phyloP scores from a whole-genome alignment of 208 protist genomes.

The Trypanosoma melophagium region DNA sequence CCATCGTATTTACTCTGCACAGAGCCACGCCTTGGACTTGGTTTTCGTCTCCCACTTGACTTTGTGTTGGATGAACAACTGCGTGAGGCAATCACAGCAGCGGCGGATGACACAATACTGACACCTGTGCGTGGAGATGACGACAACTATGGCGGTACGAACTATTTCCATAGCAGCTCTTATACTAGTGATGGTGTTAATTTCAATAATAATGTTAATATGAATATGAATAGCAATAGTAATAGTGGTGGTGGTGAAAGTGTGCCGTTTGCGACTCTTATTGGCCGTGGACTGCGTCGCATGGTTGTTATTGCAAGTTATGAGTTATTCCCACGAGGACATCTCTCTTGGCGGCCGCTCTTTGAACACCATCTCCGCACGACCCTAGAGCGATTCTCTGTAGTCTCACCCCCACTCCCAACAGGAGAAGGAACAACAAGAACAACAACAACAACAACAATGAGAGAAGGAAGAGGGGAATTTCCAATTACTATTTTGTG shows the following conservation, averaged over 20 bases:
- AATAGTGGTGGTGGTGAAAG: constrained; percentile 1
- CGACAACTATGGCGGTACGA: constrained; percentile 2
- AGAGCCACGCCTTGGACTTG: constrained; percentile 79
- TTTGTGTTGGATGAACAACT: constrained; percentile 56
- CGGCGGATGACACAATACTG: constrained; percentile 25
- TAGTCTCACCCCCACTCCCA: background rate
- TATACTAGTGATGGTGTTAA: constrained; percentile 8
- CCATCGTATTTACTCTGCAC: constrained; percentile 82
- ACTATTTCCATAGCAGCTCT: constrained; percentile 15
- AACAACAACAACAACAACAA: too few species aligned
- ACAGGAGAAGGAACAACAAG: background rate
- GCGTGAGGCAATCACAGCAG: constrained; percentile 31
- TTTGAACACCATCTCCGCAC: constrained; percentile 24
- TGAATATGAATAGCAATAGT: background rate
- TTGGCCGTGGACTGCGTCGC: constrained; percentile 41
- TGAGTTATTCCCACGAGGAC: constrained; percentile 32
- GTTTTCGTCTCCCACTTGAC: constrained; percentile 76
- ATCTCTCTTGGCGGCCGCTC: constrained; percentile 1
- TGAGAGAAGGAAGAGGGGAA: background rate
- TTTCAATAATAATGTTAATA: background rate
- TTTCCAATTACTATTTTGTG: constrained; percentile 8
- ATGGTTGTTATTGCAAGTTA: constrained; percentile 67
- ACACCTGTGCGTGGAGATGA: background rate
- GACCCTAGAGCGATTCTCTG: constrained; percentile 16
- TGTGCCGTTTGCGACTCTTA: constrained; percentile 43